Evolutionary conservation across 176 grass and related monocot genomes (phyloP).

Genomic region (Oropetium thomaeum): DNA sequence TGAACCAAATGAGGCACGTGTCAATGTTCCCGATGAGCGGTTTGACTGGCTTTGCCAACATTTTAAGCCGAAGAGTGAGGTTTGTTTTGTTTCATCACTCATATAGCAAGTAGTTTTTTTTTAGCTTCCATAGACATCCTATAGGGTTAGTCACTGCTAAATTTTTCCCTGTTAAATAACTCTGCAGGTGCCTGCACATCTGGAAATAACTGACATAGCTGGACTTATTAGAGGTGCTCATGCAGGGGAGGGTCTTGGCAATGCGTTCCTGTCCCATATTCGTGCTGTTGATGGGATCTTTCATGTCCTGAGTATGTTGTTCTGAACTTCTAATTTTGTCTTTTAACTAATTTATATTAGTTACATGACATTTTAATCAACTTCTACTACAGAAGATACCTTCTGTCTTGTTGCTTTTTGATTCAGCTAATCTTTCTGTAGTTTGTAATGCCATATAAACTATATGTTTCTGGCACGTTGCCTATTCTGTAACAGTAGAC

Average conservation of each 20-base stretch:
- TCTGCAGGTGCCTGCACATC: slow-evolving; percentile 78
- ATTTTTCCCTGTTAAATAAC: slow-evolving; percentile 10
- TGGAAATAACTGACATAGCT: slow-evolving; percentile 94
- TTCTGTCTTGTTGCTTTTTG: background rate
- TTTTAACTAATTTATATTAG: background rate
- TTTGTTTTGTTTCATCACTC: slow-evolving; percentile 32
- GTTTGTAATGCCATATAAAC: background rate
- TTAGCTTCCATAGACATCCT: slow-evolving; percentile 11
- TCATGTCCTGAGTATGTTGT: slow-evolving; percentile 92
- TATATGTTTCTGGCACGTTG: background rate
- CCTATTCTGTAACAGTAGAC: background rate
- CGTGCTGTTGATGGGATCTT: slow-evolving; percentile 99
- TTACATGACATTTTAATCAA: slow-evolving; percentile 4
- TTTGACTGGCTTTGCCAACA: slow-evolving; percentile 98
- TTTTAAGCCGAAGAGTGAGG: slow-evolving; percentile 96
- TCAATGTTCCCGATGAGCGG: slow-evolving; percentile 82
- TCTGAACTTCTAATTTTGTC: slow-evolving; percentile 3
- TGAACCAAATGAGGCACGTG: slow-evolving; percentile 89
- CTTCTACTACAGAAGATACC: background rate
- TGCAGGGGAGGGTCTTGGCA: slow-evolving; percentile 84
- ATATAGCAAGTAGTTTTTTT: background rate
- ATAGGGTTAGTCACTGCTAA: background rate
- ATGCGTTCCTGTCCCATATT: slow-evolving; percentile 92
- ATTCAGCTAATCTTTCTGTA: background rate
- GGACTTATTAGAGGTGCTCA: slow-evolving; percentile 95